phyloP scores from a whole-genome alignment of 805 yeast species.

The Metschnikowia peoriensis region DNA sequence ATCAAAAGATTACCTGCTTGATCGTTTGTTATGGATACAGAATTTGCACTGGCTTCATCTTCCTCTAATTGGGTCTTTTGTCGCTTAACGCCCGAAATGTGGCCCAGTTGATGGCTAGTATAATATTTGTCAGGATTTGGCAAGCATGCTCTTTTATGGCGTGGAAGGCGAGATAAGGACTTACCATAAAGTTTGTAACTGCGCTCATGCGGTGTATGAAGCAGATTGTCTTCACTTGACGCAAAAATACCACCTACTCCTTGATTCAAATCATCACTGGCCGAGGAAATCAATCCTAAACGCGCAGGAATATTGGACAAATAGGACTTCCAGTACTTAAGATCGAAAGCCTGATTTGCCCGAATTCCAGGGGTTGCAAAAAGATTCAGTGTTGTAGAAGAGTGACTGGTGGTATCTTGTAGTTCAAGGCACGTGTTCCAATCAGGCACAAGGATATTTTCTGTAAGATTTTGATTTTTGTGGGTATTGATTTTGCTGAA shows the following conservation, averaged over 20 bases:
- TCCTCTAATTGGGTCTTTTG: constrained; percentile 27
- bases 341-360: constrained; percentile 23
- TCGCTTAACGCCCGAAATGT: constrained; percentile 1
- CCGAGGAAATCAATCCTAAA: constrained; percentile 34
- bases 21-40: constrained; percentile 40
- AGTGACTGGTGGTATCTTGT: constrained; percentile 19
- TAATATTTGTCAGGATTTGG: constrained; percentile 26
- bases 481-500: constrained; percentile 44
- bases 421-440: constrained; percentile 40
- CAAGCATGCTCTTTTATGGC: constrained; percentile 38
- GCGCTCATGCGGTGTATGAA: constrained; percentile 28
- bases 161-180: constrained; percentile 35
- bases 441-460: constrained; percentile 41
- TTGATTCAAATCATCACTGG: not conserved
- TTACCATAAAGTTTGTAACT: constrained; percentile 40
- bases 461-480: constrained; percentile 41
- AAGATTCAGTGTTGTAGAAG: constrained; percentile 20
- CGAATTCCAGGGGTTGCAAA: constrained; percentile 22
- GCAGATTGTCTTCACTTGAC: constrained; percentile 13
- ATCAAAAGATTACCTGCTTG: constrained; percentile 41
- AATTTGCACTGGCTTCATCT: constrained; percentile 28
- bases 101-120: constrained; percentile 11
- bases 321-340: constrained; percentile 36
- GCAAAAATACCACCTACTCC: not conserved
- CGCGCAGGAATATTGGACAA: constrained; percentile 33